Conservation (phyloP, 176 grass and related monocot genomes). For the Oryza rufipogon region DNA sequence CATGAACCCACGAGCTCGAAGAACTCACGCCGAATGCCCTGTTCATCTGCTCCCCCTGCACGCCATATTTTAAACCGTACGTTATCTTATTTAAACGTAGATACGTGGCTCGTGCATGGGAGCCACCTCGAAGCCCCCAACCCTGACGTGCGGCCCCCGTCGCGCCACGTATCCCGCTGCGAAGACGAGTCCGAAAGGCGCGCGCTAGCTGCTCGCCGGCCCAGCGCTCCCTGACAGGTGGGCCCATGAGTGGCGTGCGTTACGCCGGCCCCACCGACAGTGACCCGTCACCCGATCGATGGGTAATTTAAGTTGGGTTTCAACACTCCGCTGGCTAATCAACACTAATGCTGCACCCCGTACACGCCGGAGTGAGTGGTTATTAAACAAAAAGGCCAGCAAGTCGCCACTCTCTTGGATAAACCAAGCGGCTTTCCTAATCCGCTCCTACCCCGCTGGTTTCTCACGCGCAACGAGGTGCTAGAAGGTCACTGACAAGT, state of each 20-base stretch:
- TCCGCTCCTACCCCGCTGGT: not conserved
- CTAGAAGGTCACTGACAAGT: not conserved
- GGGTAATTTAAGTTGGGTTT: not conserved
- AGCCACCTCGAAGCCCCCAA: not conserved
- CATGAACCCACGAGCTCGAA: not conserved
- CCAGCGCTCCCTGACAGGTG: not conserved
- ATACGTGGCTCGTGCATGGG: not conserved
- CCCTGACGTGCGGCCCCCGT: not conserved
- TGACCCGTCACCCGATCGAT: not conserved
- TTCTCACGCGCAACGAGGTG: not conserved
- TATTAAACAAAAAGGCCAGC: not conserved
- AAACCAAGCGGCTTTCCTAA: conserved; percentile 1
- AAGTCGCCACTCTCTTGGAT: not conserved
- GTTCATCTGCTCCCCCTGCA: not conserved
- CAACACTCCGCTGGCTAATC: not conserved
- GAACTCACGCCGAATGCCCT: not conserved
- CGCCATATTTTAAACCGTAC: not conserved
- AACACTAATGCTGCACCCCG: not conserved
- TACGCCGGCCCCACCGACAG: not conserved
- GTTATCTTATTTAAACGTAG: not conserved
- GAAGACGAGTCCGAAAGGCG: not conserved
- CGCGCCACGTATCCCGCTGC: not conserved
- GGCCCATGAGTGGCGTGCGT: not conserved
- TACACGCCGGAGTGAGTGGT: not conserved
- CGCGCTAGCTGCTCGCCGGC: not conserved